phyloP scores from a whole-genome alignment of 805 yeast species.

The Candida koratica region DNA sequence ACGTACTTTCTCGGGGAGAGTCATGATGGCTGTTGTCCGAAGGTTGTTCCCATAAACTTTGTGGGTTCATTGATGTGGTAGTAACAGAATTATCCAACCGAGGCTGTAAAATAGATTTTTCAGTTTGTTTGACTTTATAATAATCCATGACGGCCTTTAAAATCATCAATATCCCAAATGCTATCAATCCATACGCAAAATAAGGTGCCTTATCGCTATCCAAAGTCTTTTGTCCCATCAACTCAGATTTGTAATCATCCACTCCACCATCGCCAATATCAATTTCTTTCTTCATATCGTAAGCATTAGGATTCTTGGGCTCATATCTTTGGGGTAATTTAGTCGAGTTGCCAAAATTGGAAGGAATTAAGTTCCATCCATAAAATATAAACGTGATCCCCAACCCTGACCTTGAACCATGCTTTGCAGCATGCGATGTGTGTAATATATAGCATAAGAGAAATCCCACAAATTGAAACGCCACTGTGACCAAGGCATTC shows the following conservation, averaged over 20 bases:
- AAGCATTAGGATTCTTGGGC: constrained; percentile 32
- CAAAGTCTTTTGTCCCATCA: constrained; percentile 15
- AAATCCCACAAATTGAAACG: constrained; percentile 93
- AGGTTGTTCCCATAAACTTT: constrained; percentile 8
- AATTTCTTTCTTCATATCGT: constrained; percentile 27
- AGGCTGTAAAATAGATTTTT: constrained; percentile 47
- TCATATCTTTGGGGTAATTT: constrained; percentile 29
- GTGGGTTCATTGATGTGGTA: constrained; percentile 10
- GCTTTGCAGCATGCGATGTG: constrained; percentile 95
- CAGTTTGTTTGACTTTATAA: constrained; percentile 72
- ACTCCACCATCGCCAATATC: constrained; percentile 25
- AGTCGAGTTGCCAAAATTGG: constrained; percentile 37
- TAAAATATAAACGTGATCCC: constrained; percentile 78
- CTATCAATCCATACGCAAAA: constrained; percentile 59
- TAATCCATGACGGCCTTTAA: constrained; percentile 70
- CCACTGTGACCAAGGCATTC: constrained; percentile 84
- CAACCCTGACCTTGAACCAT: constrained; percentile 89
- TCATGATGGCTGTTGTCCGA: background rate
- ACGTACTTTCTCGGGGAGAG: background rate
- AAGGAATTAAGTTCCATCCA: constrained; percentile 42
- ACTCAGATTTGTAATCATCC: constrained; percentile 29
- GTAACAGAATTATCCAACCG: constrained; percentile 5
- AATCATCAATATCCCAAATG: constrained; percentile 64
- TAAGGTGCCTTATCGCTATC: constrained; percentile 38
- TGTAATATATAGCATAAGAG: constrained; percentile 84